These are phyloP conservation scores for Sporobolomyces roseus DNA, from an alignment of 768 basidiomycete genomes.

Conservation along the genomic window DNA sequence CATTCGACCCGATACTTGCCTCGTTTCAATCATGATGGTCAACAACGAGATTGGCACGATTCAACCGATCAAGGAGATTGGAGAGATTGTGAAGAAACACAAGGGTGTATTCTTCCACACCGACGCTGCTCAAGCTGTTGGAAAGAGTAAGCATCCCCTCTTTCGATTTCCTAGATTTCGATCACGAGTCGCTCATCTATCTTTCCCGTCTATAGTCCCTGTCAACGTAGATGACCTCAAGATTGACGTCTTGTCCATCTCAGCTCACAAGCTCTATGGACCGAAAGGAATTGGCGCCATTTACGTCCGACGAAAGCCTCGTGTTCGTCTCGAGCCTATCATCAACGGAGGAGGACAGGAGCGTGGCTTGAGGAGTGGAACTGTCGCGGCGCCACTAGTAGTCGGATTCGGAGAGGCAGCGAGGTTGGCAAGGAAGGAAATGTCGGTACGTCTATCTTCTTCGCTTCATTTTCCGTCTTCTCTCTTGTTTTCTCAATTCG, in stretches of 20 bases:
- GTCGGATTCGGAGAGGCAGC: slow-evolving; percentile 95
- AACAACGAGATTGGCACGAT: slow-evolving; percentile 99
- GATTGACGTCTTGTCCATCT: slow-evolving; percentile 91
- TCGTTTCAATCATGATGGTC: slow-evolving; percentile 97
- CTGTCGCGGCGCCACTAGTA: slow-evolving; percentile 76
- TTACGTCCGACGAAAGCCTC: slow-evolving; percentile 85
- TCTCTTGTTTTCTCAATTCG: not conserved
- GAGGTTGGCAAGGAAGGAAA: slow-evolving; percentile 83
- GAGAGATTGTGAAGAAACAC: slow-evolving; percentile 75
- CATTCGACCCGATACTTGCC: slow-evolving; percentile 77
- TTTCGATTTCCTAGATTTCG: not conserved
- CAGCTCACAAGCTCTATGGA: slow-evolving; percentile 96
- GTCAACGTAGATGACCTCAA: slow-evolving; percentile 93
- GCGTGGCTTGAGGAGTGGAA: slow-evolving; percentile 90
- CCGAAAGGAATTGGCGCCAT: slow-evolving; percentile 94
- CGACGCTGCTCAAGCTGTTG: slow-evolving; percentile 83
- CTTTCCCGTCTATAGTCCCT: slow-evolving; percentile 71
- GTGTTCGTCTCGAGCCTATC: slow-evolving; percentile 91
- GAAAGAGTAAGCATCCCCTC: slow-evolving; percentile 32
- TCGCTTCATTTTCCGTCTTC: slow-evolving; percentile 38
- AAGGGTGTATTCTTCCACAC: slow-evolving; percentile 93
- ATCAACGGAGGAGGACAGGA: slow-evolving; percentile 96
- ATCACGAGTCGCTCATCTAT: not conserved
- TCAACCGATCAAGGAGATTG: slow-evolving; percentile 93
- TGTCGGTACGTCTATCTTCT: slow-evolving; percentile 65